These are phyloP conservation scores for Sclerotinia borealis DNA, from an alignment of 2,329 filamentous ascomycete species.

Conservation along the genomic window DNA sequence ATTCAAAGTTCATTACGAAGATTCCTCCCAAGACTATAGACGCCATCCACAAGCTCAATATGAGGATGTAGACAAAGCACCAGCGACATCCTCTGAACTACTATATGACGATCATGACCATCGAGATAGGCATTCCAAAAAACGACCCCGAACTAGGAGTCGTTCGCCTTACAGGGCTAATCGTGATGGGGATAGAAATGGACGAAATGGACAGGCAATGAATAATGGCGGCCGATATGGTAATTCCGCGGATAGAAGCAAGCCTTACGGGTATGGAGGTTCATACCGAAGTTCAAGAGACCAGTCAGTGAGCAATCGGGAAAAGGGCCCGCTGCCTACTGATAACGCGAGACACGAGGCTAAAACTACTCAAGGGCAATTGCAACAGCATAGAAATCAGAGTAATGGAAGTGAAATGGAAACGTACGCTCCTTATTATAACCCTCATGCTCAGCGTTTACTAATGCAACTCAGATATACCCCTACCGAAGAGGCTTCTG, in stretches of 20 bases:
- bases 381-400: conserved; percentile 42
- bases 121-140: conserved; percentile 45
- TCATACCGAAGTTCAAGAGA: conserved; percentile 47
- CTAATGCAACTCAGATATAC: conserved; percentile 20
- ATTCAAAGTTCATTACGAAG: conserved; percentile 58
- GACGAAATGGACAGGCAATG: conserved; percentile 17
- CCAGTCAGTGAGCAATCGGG: conserved; percentile 59
- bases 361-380: conserved; percentile 61
- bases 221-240: conserved; percentile 21
- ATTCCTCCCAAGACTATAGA: conserved; percentile 40
- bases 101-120: conserved; percentile 49
- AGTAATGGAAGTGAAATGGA: conserved; percentile 34
- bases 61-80: conserved; percentile 49
- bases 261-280: conserved; percentile 33
- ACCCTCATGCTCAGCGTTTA: neutral
- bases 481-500: conserved; percentile 31
- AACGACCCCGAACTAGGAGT: conserved; percentile 48
- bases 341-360: conserved; percentile 55
- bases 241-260: conserved; percentile 18
- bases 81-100: conserved; percentile 28
- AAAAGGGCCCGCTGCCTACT: conserved; percentile 52
- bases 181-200: conserved; percentile 26
- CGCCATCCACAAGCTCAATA: conserved; percentile 45
- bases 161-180: conserved; percentile 42
- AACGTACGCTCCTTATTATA: conserved; percentile 32